Percentiles rank a stretch among this genome's conserved stretches.
Conservation (phyloP, 1,284 basidiomycete species). For the Sanghuangporus weigelae region DNA sequence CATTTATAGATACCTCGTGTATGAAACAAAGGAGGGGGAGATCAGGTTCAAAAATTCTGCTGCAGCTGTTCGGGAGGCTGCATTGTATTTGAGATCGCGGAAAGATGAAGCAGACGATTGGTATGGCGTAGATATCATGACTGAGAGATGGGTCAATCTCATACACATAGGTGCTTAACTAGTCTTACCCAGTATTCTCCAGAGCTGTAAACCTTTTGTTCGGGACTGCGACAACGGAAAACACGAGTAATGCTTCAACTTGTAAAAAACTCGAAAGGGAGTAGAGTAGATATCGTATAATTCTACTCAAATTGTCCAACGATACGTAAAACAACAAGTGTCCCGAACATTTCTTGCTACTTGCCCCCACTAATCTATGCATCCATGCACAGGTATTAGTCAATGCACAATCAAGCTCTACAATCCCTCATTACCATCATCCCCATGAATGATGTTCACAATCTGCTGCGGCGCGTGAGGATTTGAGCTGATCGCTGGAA, state of each 20-base stretch:
- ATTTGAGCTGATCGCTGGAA: constrained; percentile 15
- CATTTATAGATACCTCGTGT: neutral
- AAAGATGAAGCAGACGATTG: neutral
- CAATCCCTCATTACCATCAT: neutral
- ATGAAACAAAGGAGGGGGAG: neutral
- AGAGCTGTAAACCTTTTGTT: neutral
- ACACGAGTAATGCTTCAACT: neutral
- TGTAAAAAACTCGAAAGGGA: neutral
- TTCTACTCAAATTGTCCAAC: neutral
- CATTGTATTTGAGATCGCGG: neutral
- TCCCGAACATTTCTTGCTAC: neutral
- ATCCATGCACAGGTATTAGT: neutral
- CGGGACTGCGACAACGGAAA: neutral
- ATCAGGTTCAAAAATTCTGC: neutral
- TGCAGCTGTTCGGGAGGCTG: neutral
- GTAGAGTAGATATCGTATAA: neutral
- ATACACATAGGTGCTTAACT: neutral
- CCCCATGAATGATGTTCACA: constrained; percentile 10
- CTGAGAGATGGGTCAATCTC: neutral
- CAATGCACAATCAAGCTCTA: neutral
- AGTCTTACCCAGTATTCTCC: neutral
- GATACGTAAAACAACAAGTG: neutral
- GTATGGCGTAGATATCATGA: neutral
- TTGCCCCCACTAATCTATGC: neutral
- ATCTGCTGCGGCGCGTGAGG: constrained; percentile 14